Evolutionary conservation across 2,329 filamentous ascomycete genomes (phyloP).

Genomic region (Beauveria asiatica): DNA sequence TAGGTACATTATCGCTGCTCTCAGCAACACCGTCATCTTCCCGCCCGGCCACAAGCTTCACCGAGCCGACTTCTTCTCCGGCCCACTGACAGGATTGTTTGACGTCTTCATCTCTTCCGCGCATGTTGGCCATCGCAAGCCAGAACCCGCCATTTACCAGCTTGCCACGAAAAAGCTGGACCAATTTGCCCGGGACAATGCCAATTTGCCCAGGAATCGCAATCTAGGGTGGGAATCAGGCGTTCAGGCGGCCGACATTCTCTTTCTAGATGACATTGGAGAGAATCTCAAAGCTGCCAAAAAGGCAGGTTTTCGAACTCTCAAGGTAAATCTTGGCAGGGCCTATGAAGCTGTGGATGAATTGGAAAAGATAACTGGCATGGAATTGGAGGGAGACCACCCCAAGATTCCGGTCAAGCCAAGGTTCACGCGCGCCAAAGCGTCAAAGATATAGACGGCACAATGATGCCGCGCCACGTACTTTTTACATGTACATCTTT

Average conservation of each 20-base stretch:
- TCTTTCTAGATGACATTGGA: slow-evolving; percentile 93
- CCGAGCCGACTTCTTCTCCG: slow-evolving; percentile 36
- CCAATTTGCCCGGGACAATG: slow-evolving; percentile 48
- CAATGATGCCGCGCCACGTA: too few species aligned
- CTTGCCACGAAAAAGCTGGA: slow-evolving; percentile 61
- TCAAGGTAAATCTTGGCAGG: slow-evolving; percentile 75
- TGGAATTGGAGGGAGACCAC: slow-evolving; percentile 50
- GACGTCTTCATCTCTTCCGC: slow-evolving; percentile 84
- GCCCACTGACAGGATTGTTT: slow-evolving; percentile 60
- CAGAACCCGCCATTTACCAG: slow-evolving; percentile 72
- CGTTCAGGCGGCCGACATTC: slow-evolving; percentile 56
- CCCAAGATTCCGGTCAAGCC: slow-evolving; percentile 40
- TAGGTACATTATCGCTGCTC: slow-evolving; percentile 65
- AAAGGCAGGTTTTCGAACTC: slow-evolving; percentile 65
- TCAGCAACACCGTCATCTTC: slow-evolving; percentile 87
- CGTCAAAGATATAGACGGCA: slow-evolving; percentile 33
- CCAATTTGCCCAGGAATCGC: slow-evolving; percentile 28
- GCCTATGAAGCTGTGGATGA: slow-evolving; percentile 74
- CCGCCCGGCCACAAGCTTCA: slow-evolving; percentile 64
- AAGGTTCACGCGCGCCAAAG: slow-evolving; percentile 22
- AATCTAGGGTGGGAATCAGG: slow-evolving; percentile 37
- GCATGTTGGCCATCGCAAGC: slow-evolving; percentile 81
- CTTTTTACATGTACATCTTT: neutral
- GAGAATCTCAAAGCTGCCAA: slow-evolving; percentile 79
- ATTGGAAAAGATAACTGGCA: slow-evolving; percentile 65